Evolutionary conservation across 129 eudicot species (phyloP), one percentile per base, ranked within the genome.

Genomic region (Flaveria linearis): DNA sequence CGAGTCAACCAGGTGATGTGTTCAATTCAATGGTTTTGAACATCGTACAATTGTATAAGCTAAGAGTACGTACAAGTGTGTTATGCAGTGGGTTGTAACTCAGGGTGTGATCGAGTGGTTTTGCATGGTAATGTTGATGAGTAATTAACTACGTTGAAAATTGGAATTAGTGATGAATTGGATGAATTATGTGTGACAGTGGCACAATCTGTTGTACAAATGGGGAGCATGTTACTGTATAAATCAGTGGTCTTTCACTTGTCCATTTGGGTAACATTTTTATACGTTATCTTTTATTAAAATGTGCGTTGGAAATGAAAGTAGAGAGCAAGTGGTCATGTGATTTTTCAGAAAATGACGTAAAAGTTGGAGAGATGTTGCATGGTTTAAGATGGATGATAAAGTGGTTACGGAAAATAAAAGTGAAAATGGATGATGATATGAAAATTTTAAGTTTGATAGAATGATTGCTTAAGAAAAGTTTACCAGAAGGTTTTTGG

Each of bases 51-150:
- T 26, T 80, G 13, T 43, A 55, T 26, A 45, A 30, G 76, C 83
- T 3, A 46, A 1, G 28, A 11, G 79, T 73, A 73, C 84, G 79
- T 73, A 73, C 84, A 80, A 30, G 2, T 66, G 17, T 22, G 3
- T 56, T 55, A 7, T 73, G 79, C 69, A 20, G 49, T 66, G 62
- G 62, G n/a, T 79, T 53, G 33, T 0, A 72, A 25, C 36, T 22
- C 68, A 36, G 83, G 78, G 51, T 64, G n/a, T 51, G 78, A 41
- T 74, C 28, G 12, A 64, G 67, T 80, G 73, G 78, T 80, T 64
- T 80, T 39, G 22, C 50, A 72, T 79, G 84, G 69, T 67, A 12
- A 52, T 79, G 25, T 36, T 71, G 69, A 65, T 49, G 53, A 33
- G 53, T 52, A 11, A 2, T 7, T 11, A 4, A 23, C 52, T 73